phyloP scores from a whole-genome alignment of 495 filamentous ascomycete genomes.

The Bathelium albidoporum region DNA sequence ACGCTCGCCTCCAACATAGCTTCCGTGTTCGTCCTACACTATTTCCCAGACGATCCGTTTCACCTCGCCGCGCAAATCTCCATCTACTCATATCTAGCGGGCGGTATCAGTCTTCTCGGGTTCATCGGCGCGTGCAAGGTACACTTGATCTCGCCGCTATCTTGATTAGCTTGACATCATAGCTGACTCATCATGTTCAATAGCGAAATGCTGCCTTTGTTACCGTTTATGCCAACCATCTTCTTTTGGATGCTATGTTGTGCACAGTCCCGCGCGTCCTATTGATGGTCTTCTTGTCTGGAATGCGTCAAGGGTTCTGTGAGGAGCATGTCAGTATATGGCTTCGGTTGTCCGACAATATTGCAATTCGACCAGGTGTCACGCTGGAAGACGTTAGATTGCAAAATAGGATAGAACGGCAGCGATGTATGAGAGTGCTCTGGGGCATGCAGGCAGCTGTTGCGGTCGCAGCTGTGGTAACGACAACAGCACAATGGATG shows the following conservation, averaged over 20 bases:
- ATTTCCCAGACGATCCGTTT: constrained; percentile 8
- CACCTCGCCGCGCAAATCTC: constrained; percentile 7
- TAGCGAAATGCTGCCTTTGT: neutral
- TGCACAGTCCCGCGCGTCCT: constrained; percentile 6
- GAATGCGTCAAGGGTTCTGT: neutral
- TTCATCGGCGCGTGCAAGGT: constrained; percentile 11
- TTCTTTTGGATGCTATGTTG: constrained; percentile 10
- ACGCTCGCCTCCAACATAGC: neutral
- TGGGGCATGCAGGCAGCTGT: constrained; percentile 7
- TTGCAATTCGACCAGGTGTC: neutral
- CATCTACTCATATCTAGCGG: constrained; percentile 13
- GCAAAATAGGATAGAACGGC: neutral
- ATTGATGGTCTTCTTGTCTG: neutral
- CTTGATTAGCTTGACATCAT: constrained; percentile 5
- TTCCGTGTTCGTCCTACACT: neutral
- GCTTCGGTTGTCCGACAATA: neutral
- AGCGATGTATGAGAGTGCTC: constrained; percentile 2
- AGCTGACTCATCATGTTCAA: neutral
- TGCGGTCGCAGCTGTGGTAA: neutral
- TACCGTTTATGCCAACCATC: constrained; percentile 10
- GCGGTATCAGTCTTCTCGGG: constrained; percentile 9
- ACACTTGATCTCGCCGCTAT: neutral
- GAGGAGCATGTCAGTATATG: neutral
- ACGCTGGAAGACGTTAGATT: neutral
- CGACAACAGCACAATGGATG: constrained; percentile 20